phyloP scores from a whole-genome alignment of 108 stramenopile genomes.

The Pseudonitzschia delicatissima region DNA sequence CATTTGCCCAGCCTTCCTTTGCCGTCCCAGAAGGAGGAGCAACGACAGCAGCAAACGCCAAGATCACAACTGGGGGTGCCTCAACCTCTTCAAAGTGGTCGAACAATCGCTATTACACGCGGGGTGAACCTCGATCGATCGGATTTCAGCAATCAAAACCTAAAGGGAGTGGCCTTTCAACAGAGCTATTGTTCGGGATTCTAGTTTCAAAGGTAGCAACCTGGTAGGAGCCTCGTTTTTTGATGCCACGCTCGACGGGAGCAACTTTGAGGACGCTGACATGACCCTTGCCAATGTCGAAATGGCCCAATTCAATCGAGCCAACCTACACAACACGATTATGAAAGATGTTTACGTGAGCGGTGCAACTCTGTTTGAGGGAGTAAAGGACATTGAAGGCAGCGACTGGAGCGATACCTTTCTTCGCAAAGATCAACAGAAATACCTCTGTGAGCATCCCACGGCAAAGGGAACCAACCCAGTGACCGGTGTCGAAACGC shows the following conservation, averaged over 20 bases:
- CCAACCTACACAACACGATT: conserved; percentile 73
- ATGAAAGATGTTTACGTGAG: conserved; percentile 88
- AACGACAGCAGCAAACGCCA: conserved; percentile 56
- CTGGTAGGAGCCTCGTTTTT: conserved; percentile 86
- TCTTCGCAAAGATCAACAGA: conserved; percentile 90
- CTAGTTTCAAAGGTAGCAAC: conserved; percentile 81
- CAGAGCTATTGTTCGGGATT: conserved; percentile 89
- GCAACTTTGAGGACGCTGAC: conserved; percentile 86
- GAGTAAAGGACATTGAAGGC: conserved; percentile 72
- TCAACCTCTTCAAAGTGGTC: conserved; percentile 81
- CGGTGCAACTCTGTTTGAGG: conserved; percentile 89
- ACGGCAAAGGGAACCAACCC: conserved; percentile 93
- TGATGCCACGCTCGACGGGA: conserved; percentile 91
- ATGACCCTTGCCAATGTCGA: conserved; percentile 77
- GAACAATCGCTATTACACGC: conserved; percentile 91
- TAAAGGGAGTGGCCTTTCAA: conserved; percentile 95
- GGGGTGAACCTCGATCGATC: conserved; percentile 86
- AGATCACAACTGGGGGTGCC: conserved; percentile 85
- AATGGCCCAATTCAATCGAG: conserved; percentile 85
- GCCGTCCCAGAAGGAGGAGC: conserved; percentile 49
- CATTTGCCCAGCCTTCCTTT: conserved; percentile 22
- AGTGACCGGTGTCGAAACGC: conserved; percentile 86
- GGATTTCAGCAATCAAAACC: conserved; percentile 77
- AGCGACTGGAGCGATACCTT: conserved; percentile 86
- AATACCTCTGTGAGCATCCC: conserved; percentile 87